Conservation (phyloP, 345 rosid species). For the Eutrema yunnanense region DNA sequence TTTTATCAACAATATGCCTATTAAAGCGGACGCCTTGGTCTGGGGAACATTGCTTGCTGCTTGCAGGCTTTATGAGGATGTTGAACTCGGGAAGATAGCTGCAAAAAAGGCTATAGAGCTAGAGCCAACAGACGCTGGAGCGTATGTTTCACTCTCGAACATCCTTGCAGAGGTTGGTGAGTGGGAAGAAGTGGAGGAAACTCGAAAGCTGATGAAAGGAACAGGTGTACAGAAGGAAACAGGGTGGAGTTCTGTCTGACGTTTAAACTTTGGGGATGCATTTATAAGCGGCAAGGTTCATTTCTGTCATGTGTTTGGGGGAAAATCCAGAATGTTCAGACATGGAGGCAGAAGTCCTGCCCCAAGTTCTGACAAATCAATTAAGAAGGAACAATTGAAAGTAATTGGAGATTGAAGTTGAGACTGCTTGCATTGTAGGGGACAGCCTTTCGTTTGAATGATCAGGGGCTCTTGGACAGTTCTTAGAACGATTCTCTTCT, state of each 20-base stretch:
- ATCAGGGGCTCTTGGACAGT: background rate
- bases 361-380: background rate
- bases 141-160: slow-evolving; percentile 67
- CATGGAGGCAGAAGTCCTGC: background rate
- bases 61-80: slow-evolving; percentile 62
- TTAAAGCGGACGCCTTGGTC: slow-evolving; percentile 55
- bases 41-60: slow-evolving; percentile 85
- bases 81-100: slow-evolving; percentile 65
- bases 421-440: background rate
- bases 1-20: slow-evolving; percentile 52
- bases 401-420: background rate
- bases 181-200: slow-evolving; percentile 62
- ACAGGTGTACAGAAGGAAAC: slow-evolving; percentile 51
- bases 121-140: slow-evolving; percentile 53
- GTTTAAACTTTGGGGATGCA: background rate
- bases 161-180: slow-evolving; percentile 68
- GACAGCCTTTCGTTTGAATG: background rate
- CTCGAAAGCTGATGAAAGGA: slow-evolving; percentile 55
- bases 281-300: background rate
- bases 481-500: background rate
- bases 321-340: background rate
- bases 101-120: slow-evolving; percentile 50
- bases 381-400: background rate
- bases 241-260: slow-evolving; percentile 61
- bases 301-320: background rate